Evolutionary conservation across 257 asterid genomes (phyloP).

Genomic region (Perilla frutescens): DNA sequence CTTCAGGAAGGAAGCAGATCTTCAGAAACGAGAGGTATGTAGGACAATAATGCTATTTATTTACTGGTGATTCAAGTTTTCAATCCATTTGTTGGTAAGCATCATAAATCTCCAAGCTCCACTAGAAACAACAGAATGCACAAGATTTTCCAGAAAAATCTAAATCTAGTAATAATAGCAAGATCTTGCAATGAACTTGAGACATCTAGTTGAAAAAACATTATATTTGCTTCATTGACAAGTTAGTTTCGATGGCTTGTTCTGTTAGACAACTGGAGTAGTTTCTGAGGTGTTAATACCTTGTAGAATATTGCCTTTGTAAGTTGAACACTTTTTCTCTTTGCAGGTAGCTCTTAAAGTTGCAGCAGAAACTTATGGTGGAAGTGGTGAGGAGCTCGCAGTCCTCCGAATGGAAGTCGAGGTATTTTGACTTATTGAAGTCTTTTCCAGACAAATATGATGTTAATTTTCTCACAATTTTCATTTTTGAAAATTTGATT

Average conservation of each 20-base stretch:
- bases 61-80: constrained; percentile 17
- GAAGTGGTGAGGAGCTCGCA: constrained; percentile 67
- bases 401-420: constrained; percentile 83
- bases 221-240: too few species aligned
- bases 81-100: neutral
- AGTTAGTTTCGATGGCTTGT: too few species aligned
- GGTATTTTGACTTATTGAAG: constrained; percentile 50
- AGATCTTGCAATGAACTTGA: neutral
- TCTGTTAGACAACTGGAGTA: too few species aligned
- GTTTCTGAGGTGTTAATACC: too few species aligned
- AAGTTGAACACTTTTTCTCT: constrained; percentile 13
- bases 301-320: neutral
- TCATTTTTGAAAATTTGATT: neutral
- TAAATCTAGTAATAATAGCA: too few species aligned
- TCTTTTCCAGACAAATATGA: neutral
- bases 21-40: constrained; percentile 93
- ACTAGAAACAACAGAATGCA: neutral
- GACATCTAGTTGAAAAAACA: neutral
- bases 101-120: neutral
- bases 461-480: neutral
- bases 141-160: neutral
- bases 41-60: constrained; percentile 17
- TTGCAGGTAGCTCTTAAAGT: constrained; percentile 85
- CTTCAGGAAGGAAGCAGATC: constrained; percentile 92
- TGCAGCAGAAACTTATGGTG: constrained; percentile 80